Conservation (phyloP, 306 rosid species). For the Biancaea sappan region DNA sequence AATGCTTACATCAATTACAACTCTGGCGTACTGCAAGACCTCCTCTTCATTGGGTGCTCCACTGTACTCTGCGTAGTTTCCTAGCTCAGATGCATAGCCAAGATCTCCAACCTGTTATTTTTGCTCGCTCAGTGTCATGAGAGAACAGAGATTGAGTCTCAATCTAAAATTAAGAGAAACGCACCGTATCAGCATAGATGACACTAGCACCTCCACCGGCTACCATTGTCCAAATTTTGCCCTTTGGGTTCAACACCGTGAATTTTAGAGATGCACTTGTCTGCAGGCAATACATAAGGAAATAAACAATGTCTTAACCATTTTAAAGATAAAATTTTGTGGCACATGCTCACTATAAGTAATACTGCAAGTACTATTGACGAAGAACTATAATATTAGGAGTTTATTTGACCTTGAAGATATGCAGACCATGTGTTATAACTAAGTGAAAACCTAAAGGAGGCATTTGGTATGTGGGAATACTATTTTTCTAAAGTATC, state of each 20-base stretch:
- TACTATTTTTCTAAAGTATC: too few relatives aligned
- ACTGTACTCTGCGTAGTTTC: conserved; percentile 96
- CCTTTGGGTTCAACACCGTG: conserved; percentile 90
- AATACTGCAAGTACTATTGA: conserved; percentile 25
- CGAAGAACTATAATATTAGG: conserved; percentile 10
- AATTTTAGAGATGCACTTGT: conserved; percentile 95
- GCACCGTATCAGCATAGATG: conserved; percentile 92
- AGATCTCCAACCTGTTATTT: conserved; percentile 86
- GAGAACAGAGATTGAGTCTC: conserved; percentile 26
- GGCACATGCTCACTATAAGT: conserved; percentile 11
- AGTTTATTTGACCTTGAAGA: conserved; percentile 1
- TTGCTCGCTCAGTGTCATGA: conserved; percentile 12
- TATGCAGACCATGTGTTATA: not conserved
- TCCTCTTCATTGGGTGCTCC: conserved; percentile 99
- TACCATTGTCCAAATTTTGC: conserved; percentile 99
- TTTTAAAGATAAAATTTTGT: not conserved
- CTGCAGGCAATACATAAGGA: conserved; percentile 50
- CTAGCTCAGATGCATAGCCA: conserved; percentile 92
- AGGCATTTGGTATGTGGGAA: too few relatives aligned
- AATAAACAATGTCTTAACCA: not conserved
- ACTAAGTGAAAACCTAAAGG: conserved; percentile 12
- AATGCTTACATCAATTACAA: conserved; percentile 89
- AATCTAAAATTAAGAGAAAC: conserved; percentile 29
- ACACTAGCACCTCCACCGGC: conserved; percentile 99
- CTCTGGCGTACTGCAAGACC: conserved; percentile 95